These are phyloP conservation scores for Crataegus laevigata DNA, from an alignment of 306 rosid genomes.

Conservation along the genomic window DNA sequence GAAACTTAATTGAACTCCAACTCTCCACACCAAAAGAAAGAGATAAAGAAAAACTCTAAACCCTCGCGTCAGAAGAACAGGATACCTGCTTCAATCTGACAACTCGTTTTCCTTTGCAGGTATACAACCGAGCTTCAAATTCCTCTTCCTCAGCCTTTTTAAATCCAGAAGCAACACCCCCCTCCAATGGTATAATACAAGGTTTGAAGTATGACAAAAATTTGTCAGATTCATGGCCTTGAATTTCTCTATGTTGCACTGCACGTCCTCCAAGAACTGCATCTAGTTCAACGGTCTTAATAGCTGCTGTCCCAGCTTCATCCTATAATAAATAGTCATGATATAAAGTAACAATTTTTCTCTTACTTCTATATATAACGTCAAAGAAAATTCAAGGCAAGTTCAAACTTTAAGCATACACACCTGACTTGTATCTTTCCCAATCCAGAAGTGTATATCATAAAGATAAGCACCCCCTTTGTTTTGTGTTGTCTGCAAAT, in stretches of 20 bases:
- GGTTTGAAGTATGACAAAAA: constrained; percentile 97
- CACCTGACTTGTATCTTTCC: constrained; percentile 98
- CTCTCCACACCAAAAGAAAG: background rate
- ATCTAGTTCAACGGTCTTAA: constrained; percentile 90
- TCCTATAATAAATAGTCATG: constrained; percentile 46
- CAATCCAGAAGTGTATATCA: constrained; percentile 98
- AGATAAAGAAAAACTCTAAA: background rate
- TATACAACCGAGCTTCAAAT: constrained; percentile 77
- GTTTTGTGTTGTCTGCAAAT: constrained; percentile 79
- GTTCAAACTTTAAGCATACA: background rate
- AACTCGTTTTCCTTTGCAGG: constrained; percentile 96
- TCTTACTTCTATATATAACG: background rate
- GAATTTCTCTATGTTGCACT: constrained; percentile 91
- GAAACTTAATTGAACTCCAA: constrained; percentile 20
- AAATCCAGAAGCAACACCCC: constrained; percentile 87
- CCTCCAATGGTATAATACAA: constrained; percentile 93
- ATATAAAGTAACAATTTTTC: constrained; percentile 6
- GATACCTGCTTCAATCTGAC: constrained; percentile 96
- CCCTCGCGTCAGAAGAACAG: constrained; percentile 10
- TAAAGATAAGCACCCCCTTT: constrained; percentile 74
- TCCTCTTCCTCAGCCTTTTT: constrained; percentile 68
- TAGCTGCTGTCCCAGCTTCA: constrained; percentile 97
- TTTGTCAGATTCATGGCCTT: constrained; percentile 95
- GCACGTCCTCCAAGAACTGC: constrained; percentile 95
- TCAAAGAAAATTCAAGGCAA: background rate